These are phyloP conservation scores for Agaricus subrufescens DNA, from an alignment of 768 basidiomycete species.

Conservation along the genomic window DNA sequence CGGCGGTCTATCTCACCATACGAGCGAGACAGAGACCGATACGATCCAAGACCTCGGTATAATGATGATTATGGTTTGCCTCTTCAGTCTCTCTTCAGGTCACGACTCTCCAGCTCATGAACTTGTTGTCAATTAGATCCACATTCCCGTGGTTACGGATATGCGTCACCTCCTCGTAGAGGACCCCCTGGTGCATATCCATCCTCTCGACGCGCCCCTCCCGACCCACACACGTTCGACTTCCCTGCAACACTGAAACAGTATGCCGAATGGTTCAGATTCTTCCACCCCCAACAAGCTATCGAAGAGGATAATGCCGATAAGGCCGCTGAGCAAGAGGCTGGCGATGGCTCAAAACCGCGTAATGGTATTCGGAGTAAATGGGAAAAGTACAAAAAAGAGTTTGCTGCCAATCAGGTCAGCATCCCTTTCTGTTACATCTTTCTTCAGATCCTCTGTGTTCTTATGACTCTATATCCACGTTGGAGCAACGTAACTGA, in stretches of 20 bases:
- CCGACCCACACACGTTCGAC: slow-evolving; percentile 78
- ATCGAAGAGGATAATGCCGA: slow-evolving; percentile 80
- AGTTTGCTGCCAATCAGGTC: slow-evolving; percentile 84
- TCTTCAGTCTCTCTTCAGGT: slow-evolving; percentile 1
- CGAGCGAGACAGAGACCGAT: slow-evolving; percentile 79
- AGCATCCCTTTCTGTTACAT: slow-evolving; percentile 33
- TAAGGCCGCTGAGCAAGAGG: slow-evolving; percentile 80
- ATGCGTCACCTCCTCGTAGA: slow-evolving; percentile 62
- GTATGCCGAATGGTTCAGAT: slow-evolving; percentile 87
- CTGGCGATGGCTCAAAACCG: slow-evolving; percentile 77
- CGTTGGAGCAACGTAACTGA: slow-evolving; percentile 22
- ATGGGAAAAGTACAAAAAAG: slow-evolving; percentile 95
- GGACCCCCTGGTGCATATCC: slow-evolving; percentile 40
- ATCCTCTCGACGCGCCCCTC: slow-evolving; percentile 57
- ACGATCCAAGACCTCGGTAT: slow-evolving; percentile 79
- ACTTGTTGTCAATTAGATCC: slow-evolving; percentile 38
- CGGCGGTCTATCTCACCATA: slow-evolving; percentile 79
- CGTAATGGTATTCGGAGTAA: slow-evolving; percentile 77
- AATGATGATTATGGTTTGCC: slow-evolving; percentile 75
- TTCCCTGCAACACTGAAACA: slow-evolving; percentile 80
- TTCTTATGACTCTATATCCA: slow-evolving; percentile 15
- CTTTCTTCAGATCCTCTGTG: slow-evolving; percentile 16
- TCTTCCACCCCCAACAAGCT: slow-evolving; percentile 68
- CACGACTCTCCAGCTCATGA: slow-evolving; percentile 8
- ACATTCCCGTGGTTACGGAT: slow-evolving; percentile 61